Conservation (phyloP, 129 eudicot genomes). For the Cynara cardunculus region DNA sequence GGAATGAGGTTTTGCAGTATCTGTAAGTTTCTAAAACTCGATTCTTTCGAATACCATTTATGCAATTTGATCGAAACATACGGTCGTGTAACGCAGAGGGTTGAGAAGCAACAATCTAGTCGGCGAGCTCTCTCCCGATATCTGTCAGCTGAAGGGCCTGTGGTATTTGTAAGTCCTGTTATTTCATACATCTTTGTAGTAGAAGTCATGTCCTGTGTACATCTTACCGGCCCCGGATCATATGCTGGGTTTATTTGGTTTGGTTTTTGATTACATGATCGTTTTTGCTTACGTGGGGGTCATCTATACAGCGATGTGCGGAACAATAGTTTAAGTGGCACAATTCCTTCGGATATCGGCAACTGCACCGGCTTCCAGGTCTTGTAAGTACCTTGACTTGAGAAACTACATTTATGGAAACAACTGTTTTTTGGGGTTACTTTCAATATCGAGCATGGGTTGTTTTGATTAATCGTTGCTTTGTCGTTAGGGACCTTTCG, state of each 20-base stretch:
- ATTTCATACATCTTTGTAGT: neutral
- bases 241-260: neutral
- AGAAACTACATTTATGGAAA: neutral
- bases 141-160: slow-evolving; percentile 95
- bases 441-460: neutral
- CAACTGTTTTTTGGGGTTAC: neutral
- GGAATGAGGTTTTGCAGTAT: slow-evolving; percentile 97
- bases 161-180: slow-evolving; percentile 92
- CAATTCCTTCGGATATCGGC: slow-evolving; percentile 79
- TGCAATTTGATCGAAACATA: neutral
- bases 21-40: slow-evolving; percentile 51
- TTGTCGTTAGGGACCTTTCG: slow-evolving; percentile 71
- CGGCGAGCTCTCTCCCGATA: slow-evolving; percentile 76
- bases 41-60: neutral
- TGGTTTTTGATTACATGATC: neutral
- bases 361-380: slow-evolving; percentile 98
- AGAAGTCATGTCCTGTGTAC: neutral
- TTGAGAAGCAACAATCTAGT: slow-evolving; percentile 80
- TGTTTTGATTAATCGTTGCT: neutral
- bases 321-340: slow-evolving; percentile 91
- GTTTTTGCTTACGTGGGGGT: neutral
- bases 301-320: slow-evolving; percentile 69
- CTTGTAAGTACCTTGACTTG: slow-evolving; percentile 56
- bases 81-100: slow-evolving; percentile 42
- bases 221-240: neutral